phyloP scores from a whole-genome alignment of 345 rosid genomes.

The Turritis glabra region DNA sequence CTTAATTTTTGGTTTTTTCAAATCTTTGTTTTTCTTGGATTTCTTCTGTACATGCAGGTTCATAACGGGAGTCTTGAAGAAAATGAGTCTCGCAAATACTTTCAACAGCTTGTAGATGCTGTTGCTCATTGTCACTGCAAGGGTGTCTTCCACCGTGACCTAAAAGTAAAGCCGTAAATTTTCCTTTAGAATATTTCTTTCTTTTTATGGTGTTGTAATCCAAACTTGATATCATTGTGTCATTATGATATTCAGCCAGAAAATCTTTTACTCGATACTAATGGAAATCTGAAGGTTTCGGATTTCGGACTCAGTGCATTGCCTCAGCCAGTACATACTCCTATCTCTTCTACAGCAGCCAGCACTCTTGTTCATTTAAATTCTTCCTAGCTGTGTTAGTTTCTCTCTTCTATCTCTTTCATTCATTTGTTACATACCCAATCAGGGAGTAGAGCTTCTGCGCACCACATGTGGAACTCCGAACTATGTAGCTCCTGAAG shows the following conservation, averaged over 20 bases:
- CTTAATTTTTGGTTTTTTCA: background rate
- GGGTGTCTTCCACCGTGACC: constrained; percentile 93
- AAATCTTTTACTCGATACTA: constrained; percentile 72
- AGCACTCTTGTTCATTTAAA: background rate
- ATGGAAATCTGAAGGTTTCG: constrained; percentile 86
- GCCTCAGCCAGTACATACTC: constrained; percentile 85
- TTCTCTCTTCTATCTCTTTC: constrained; percentile 15
- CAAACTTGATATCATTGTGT: constrained; percentile 1
- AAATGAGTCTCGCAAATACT: constrained; percentile 70
- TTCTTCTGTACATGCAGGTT: constrained; percentile 47
- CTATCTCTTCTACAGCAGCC: background rate
- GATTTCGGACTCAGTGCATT: constrained; percentile 97
- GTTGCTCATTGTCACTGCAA: constrained; percentile 82
- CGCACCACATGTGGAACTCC: constrained; percentile 98
- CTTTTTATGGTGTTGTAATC: constrained; percentile 21
- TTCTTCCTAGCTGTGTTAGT: background rate
- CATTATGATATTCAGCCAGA: constrained; percentile 64
- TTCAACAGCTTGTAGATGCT: constrained; percentile 94
- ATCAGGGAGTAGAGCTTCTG: constrained; percentile 89
- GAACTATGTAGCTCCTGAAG: constrained; percentile 98
- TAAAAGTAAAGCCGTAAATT: constrained; percentile 52
- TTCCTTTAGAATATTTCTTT: constrained; percentile 5
- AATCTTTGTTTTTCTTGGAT: constrained; percentile 10
- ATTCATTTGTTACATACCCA: constrained; percentile 31
- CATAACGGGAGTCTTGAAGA: constrained; percentile 69